Percentiles rank a stretch among this genome's conserved stretches.
Evolutionary conservation across 164 flowering plant genomes (phyloP).

Genomic region (Berberis thunbergii): DNA sequence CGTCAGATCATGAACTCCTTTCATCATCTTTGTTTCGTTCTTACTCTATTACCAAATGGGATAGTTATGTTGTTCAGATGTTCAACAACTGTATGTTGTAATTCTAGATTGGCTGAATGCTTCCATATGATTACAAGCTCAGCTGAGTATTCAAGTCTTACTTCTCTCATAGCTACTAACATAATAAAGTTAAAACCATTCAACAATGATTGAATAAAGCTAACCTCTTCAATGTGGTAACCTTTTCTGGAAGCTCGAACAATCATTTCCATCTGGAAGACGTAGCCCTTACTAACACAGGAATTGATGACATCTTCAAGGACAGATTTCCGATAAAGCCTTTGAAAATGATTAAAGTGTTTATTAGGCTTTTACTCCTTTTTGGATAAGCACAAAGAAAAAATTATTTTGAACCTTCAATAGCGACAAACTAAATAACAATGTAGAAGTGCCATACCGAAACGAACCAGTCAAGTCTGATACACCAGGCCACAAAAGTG

Average conservation of each 20-base stretch:
- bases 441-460: slow-evolving; percentile 33
- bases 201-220: background rate
- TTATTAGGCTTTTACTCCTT: slow-evolving; percentile 1
- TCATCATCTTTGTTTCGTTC: too few relatives aligned
- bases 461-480: slow-evolving; percentile 98
- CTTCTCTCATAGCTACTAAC: background rate
- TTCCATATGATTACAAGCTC: background rate
- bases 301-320: slow-evolving; percentile 86
- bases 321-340: slow-evolving; percentile 76
- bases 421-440: too few relatives aligned
- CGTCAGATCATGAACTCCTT: background rate
- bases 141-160: background rate
- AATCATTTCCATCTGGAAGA: slow-evolving; percentile 99
- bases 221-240: slow-evolving; percentile 92
- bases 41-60: too few relatives aligned
- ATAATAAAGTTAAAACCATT: too few relatives aligned
- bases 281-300: slow-evolving; percentile 92
- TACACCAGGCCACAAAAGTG: slow-evolving; percentile 96
- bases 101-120: too few relatives aligned
- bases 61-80: too few relatives aligned
- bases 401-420: background rate
- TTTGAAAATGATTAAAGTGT: slow-evolving; percentile 15
- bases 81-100: too few relatives aligned
- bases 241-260: slow-evolving; percentile 91
- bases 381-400: background rate